Evolutionary conservation across 2,329 filamentous ascomycete species (phyloP).

Genomic region (Coleophoma crateriformis): DNA sequence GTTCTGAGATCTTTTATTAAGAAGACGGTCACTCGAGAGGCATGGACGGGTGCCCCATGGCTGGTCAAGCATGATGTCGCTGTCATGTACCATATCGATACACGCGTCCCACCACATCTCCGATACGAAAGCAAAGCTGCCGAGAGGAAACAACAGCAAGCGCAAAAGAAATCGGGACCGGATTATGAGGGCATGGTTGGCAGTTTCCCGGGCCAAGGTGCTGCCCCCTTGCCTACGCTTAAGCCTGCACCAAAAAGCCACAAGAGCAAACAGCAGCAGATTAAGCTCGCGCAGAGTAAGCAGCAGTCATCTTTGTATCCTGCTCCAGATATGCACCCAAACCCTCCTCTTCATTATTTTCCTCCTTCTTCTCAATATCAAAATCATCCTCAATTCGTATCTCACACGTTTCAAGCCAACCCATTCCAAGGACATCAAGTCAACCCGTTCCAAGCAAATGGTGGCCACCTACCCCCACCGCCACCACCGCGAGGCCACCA

Average conservation of each 20-base stretch:
- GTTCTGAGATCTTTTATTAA: conserved; percentile 93
- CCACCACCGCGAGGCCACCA: background rate
- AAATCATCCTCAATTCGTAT: conserved; percentile 14
- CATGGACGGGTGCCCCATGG: conserved; percentile 97
- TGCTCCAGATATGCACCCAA: conserved; percentile 16
- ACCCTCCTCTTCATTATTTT: conserved; percentile 14
- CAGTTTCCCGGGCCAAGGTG: conserved; percentile 33
- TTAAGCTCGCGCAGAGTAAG: conserved; percentile 31
- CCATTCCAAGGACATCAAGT: conserved; percentile 1
- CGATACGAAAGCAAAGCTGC: conserved; percentile 74
- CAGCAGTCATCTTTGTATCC: conserved; percentile 28
- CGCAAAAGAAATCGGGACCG: conserved; percentile 44
- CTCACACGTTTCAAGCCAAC: conserved; percentile 25
- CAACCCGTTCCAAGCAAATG: background rate
- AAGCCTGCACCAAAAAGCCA: conserved; percentile 68
- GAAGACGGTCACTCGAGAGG: conserved; percentile 84
- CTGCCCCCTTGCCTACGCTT: conserved; percentile 61
- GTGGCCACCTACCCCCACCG: background rate
- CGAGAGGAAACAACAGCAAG: conserved; percentile 68
- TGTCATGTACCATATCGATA: conserved; percentile 77
- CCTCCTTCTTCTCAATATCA: conserved; percentile 5
- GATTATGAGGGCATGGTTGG: conserved; percentile 28
- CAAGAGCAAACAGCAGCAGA: conserved; percentile 52
- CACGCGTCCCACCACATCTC: conserved; percentile 76
- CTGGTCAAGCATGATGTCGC: conserved; percentile 85